Base-by-base conservation (phyloP, 345 rosid genomes). In the Gossypium bickii region DNA sequence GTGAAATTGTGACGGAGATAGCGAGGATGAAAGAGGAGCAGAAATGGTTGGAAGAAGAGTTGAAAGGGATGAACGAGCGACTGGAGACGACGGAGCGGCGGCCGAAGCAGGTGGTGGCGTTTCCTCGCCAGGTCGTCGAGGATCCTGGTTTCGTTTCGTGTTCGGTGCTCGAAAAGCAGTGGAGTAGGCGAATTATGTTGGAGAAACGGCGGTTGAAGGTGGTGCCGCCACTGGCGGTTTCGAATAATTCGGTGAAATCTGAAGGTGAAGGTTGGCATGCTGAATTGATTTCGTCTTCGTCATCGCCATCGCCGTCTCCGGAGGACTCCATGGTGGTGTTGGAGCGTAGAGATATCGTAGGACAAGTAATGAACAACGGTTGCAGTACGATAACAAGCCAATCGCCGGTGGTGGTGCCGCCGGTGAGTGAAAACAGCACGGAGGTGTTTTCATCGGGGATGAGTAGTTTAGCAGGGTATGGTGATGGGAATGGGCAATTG, bases 81-180 rank as follows among this genome's bases (percentile, higher is more conserved):
- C 70, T 94, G 9, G 97, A 89, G 72, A 91, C 90, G 3, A 87
- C 97, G 1, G 98, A 94, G 80, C 78, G 90, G 62, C 83, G 97
- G 24, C 98, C 98, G 1, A 86, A 88, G 56, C 97, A 94, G 80
- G 88, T 92, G 98, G 88, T 94, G 95, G 85, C 92, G 18, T 92
- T 94, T 73, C 89, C 92, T 6, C 81, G 76, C 83, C 85, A 89
- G 60, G 90, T 92, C 10, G 89, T 84, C 0, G 95, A 94, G 25
- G 97, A 94, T 68, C 97, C 98, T 2, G 92, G 87, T 48, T 78
- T 90, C n/a, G 83, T 94, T 9, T 88, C 93, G 4, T 87, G 90
- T 41, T 90, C 89, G 92, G 75, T 86, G 74, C 83, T 84, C 13
- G 85, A 89, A 67, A 89, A 86, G 64, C 92, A 90, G 24, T 60